Evolutionary conservation across 192 early-diverging fungal species (phyloP).

Genomic region (Coemansia sp.): DNA sequence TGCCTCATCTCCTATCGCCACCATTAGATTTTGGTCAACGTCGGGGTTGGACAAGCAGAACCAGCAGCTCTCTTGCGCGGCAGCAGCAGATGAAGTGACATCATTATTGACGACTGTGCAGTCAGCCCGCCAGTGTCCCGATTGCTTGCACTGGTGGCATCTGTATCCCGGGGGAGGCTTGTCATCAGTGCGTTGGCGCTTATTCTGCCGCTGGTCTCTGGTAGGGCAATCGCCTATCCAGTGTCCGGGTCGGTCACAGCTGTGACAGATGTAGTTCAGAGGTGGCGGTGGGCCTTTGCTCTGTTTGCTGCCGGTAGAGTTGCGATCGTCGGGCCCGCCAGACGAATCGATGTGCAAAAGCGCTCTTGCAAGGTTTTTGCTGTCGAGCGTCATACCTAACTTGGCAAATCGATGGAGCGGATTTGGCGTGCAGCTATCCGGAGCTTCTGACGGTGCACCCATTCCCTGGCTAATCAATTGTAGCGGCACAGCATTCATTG

Average conservation of each 20-base stretch:
- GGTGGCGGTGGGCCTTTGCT: slow-evolving; percentile 43
- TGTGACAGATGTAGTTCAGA: slow-evolving; percentile 62
- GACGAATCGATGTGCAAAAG: slow-evolving; percentile 54
- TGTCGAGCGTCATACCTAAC: slow-evolving; percentile 18
- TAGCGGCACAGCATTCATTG: slow-evolving; percentile 80
- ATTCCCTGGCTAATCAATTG: slow-evolving; percentile 38
- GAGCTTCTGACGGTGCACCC: slow-evolving; percentile 28
- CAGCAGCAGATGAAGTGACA: slow-evolving; percentile 2
- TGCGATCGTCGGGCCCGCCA: slow-evolving; percentile 54
- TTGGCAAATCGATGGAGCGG: slow-evolving; percentile 49
- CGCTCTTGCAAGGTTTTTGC: slow-evolving; percentile 10
- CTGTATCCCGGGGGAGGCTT: slow-evolving; percentile 52
- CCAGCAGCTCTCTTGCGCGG: slow-evolving; percentile 72
- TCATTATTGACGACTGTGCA: slow-evolving; percentile 41
- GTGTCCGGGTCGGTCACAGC: slow-evolving; percentile 68
- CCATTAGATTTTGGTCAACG: slow-evolving; percentile 88
- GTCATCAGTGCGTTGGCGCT: slow-evolving; percentile 28
- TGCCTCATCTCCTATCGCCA: slow-evolving; percentile 76
- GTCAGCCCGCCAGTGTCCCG: slow-evolving; percentile 58
- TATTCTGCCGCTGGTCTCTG: slow-evolving; percentile 41
- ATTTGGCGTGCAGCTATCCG: slow-evolving; percentile 60
- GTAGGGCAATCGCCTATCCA: slow-evolving; percentile 66
- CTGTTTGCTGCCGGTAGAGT: slow-evolving; percentile 16
- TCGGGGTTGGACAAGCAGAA: slow-evolving; percentile 94
- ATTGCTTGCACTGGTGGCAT: slow-evolving; percentile 56